Percentiles rank a stretch among this genome's conserved stretches.
These are phyloP conservation scores for Aspergillus bridgeri DNA, from an alignment of 495 filamentous ascomycete genomes.

Conservation along the genomic window DNA sequence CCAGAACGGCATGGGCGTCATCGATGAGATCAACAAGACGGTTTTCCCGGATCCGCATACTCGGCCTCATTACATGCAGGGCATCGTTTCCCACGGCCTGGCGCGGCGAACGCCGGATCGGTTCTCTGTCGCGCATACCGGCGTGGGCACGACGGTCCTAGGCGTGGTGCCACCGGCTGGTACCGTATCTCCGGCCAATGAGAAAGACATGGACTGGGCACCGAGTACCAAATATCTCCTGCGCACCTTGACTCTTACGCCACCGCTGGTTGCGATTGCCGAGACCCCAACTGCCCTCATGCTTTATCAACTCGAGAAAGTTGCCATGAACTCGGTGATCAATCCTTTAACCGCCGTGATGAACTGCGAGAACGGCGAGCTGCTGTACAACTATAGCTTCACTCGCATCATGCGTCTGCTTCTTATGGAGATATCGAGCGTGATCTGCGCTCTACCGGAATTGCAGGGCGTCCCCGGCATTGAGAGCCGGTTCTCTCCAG, in stretches of 20 bases:
- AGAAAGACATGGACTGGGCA: conserved; percentile 31
- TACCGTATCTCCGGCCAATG: conserved; percentile 10
- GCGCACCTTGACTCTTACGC: conserved; percentile 48
- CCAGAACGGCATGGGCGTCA: conserved; percentile 77
- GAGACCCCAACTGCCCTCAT: conserved; percentile 42
- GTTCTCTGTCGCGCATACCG: conserved; percentile 64
- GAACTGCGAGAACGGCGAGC: conserved; percentile 66
- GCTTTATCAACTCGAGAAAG: conserved; percentile 69
- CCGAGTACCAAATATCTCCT: conserved; percentile 46
- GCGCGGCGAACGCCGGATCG: conserved; percentile 38
- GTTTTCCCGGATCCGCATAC: conserved; percentile 61
- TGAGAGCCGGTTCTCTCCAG: conserved; percentile 50
- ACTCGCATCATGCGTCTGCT: conserved; percentile 58
- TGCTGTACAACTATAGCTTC: conserved; percentile 59
- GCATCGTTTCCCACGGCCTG: conserved; percentile 65
- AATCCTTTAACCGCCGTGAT: conserved; percentile 77
- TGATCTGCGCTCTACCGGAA: conserved; percentile 65
- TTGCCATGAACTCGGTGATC: conserved; percentile 75
- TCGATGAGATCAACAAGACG: conserved; percentile 65
- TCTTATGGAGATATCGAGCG: conserved; percentile 60
- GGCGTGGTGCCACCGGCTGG: conserved; percentile 46
- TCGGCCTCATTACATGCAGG: conserved; percentile 73
- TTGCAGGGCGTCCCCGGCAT: conserved; percentile 58
- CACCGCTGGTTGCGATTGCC: conserved; percentile 44
- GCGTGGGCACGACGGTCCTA: conserved; percentile 58